Evolutionary conservation across 164 flowering plant genomes (phyloP), one percentile per base, ranked within the genome.

Genomic region (Warburgia ugandensis): DNA sequence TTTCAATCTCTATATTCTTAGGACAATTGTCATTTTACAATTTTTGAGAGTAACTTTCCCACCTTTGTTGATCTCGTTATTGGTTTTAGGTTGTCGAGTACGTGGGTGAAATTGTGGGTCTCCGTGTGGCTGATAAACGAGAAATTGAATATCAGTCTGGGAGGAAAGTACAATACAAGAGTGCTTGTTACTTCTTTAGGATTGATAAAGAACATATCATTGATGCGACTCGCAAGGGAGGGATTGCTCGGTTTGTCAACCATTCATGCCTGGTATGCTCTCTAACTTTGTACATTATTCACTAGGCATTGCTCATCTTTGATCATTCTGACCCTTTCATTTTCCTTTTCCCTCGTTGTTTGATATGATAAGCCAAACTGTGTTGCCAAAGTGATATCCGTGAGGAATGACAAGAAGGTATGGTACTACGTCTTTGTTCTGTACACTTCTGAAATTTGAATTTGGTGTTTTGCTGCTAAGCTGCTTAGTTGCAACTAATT

Each of bases 161-260:
- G 37, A 67, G 64, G 64, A 77, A 60, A 46, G 52, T 77, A 28
- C 90, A 73, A 58, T 74, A 80, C 58, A 74, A 79, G 65, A 74
- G 82, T 52, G 86, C 86, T 23, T 83, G 86, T 56, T 83, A 83
- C 65, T 80, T 83, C 68, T 83, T 83, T 50, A 73, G 81, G 64
- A 73, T 83, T 48, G 90, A 83, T 38, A 77, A 79, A 64, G 90
- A 80, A 48, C 79, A 77, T 40, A 76, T 83, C 14, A 74, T 83
- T 56, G 90, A 83, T 76, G 86, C 90, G 37, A 83, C 90, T 37
- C 55, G 73, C 35, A 77, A 73, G 67, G 90, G 90, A n/a, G 90
- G 90, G 21, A 80, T 83, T 69, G 90, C 90, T 48, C 80, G 90
- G 7, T 83, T 83, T 68, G 86, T 83, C 54, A 83, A 83, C 56